These are phyloP conservation scores for Pestalotiopsis sp. DNA, from an alignment of 2,329 filamentous ascomycete genomes.

Conservation along the genomic window DNA sequence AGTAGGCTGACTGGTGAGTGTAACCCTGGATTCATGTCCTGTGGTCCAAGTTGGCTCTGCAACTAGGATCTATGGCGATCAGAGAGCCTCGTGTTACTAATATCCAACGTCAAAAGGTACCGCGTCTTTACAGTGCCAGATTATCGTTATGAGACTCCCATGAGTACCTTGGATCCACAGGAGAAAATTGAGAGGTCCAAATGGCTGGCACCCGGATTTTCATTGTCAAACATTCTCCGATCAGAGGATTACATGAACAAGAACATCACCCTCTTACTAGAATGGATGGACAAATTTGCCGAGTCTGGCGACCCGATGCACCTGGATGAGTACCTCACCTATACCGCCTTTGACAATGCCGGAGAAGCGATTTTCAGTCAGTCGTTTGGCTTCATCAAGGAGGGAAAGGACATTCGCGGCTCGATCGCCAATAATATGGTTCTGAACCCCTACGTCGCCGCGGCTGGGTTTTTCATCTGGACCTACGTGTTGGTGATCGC, in stretches of 20 bases:
- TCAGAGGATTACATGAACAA: constrained; percentile 8
- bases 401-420: constrained; percentile 23
- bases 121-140: constrained; percentile 13
- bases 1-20: background rate
- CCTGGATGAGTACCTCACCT: constrained; percentile 16
- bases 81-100: constrained; percentile 1
- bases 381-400: constrained; percentile 26
- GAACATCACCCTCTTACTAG: constrained; percentile 7
- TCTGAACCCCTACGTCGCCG: constrained; percentile 10
- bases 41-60: background rate
- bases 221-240: constrained; percentile 28
- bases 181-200: constrained; percentile 13
- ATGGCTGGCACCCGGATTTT: constrained; percentile 7
- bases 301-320: constrained; percentile 9
- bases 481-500: constrained; percentile 13
- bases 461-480: constrained; percentile 13
- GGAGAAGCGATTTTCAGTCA: constrained; percentile 27
- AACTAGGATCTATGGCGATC: background rate
- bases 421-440: constrained; percentile 17
- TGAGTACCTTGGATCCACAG: constrained; percentile 13
- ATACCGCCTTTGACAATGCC: constrained; percentile 26
- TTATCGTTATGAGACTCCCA: constrained; percentile 12
- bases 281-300: constrained; percentile 8
- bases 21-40: background rate
- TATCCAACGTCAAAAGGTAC: constrained; percentile 9